These are phyloP conservation scores for Brassica nigra DNA, from an alignment of 345 rosid species.

Conservation along the genomic window DNA sequence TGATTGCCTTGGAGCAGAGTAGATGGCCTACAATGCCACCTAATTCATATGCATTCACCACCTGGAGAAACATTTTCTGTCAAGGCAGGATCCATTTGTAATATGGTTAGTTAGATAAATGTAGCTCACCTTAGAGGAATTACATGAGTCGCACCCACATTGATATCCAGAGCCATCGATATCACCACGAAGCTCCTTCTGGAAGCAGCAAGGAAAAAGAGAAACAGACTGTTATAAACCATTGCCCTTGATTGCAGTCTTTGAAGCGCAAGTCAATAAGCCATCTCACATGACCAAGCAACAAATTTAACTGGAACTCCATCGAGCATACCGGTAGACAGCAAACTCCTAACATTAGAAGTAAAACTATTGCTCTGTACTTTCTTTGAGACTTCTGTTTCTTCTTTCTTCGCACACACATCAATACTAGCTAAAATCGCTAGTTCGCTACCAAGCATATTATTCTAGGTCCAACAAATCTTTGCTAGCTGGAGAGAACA, in stretches of 20 bases:
- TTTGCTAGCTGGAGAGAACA: slow-evolving; percentile 34
- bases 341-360: slow-evolving; percentile 77
- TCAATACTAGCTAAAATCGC: slow-evolving; percentile 45
- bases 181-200: slow-evolving; percentile 62
- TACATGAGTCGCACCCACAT: slow-evolving; percentile 71
- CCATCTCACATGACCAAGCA: slow-evolving; percentile 69
- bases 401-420: slow-evolving; percentile 50
- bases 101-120: neutral
- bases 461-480: slow-evolving; percentile 38
- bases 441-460: slow-evolving; percentile 15
- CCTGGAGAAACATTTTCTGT: slow-evolving; percentile 38
- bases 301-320: slow-evolving; percentile 73
- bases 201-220: neutral
- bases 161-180: slow-evolving; percentile 81
- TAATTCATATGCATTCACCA: slow-evolving; percentile 73
- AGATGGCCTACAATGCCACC: slow-evolving; percentile 29
- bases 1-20: neutral
- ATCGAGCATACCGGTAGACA: slow-evolving; percentile 58
- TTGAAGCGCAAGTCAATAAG: neutral
- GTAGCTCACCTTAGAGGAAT: slow-evolving; percentile 55
- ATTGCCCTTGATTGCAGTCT: neutral
- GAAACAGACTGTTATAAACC: neutral
- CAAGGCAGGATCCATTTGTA: slow-evolving; percentile 1
- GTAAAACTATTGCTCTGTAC: slow-evolving; percentile 79
- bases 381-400: slow-evolving; percentile 50